Evolutionary conservation across 306 rosid genomes (phyloP).

Genomic region (Acacia melanoxylon): DNA sequence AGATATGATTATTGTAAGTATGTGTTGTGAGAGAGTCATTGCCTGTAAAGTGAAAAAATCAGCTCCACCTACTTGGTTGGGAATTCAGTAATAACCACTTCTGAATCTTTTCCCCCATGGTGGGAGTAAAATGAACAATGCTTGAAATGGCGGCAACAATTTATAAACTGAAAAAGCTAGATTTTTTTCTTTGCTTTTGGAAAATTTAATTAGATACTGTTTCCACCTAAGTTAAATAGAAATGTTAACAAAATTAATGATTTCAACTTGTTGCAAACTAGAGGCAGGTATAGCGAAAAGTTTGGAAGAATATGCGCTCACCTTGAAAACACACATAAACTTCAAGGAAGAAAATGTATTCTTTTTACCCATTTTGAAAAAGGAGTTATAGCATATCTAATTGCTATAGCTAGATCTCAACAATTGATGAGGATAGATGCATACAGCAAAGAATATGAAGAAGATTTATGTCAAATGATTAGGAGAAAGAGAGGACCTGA

Average conservation of each 20-base stretch:
- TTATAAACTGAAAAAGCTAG: not conserved
- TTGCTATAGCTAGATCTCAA: not conserved
- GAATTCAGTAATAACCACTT: not conserved
- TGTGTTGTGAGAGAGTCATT: not conserved
- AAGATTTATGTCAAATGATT: slow-evolving; percentile 11
- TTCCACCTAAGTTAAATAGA: not conserved
- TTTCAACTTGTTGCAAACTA: not conserved
- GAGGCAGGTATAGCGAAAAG: not conserved
- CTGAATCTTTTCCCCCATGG: not conserved
- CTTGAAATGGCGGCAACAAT: not conserved
- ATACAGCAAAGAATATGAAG: slow-evolving; percentile 16
- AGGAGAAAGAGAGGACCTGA: slow-evolving; percentile 71
- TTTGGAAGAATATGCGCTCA: not conserved
- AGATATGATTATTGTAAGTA: not conserved
- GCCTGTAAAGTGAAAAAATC: not conserved
- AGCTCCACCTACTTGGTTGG: not conserved
- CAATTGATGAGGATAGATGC: slow-evolving; percentile 7
- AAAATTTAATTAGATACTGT: not conserved
- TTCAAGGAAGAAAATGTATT: not conserved
- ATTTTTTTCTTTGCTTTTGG: not conserved
- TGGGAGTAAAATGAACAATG: not conserved
- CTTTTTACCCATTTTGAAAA: not conserved
- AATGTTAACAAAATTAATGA: not conserved
- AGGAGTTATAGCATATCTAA: not conserved
- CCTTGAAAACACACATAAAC: not conserved